Evolutionary conservation across 805 yeast species (phyloP), one percentile per base, ranked within the genome.

Genomic region (Nakazawaea siamensis): DNA sequence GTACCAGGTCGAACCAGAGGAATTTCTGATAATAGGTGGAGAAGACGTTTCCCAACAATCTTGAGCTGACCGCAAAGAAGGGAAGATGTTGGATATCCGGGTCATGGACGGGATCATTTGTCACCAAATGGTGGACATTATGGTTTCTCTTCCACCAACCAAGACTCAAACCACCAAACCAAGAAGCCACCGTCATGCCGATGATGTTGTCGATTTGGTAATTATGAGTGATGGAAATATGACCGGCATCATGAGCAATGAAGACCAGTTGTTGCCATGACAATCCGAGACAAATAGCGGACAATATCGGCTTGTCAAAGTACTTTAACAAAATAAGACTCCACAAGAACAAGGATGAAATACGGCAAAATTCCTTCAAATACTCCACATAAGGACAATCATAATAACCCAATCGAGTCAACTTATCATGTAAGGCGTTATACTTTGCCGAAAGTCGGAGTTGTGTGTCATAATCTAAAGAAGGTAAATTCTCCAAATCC

Each of bases 131-230:
- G 56, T 86, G 96, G n/a, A 86, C 94, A 52, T 86, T 86, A 57
- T 86, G 96, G 55, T 83, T 86, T 34, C 88, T 66, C 48, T 86
- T 87, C 96, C 96, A 86, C 96, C 96, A 86, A 2, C 95, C 94
- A 15, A 85, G 51, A 30, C 94, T 82, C 27, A 86, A 64, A 0
- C 96, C 96, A n/a, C 96, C 96, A 34, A 76, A 57, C 63, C 68
- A 86, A 42, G 83, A 75, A 1, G 95, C 94, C 33, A 86, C 63
- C 2, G 73, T 33, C 54, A 78, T 73, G 1, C 94, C 94, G 38
- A 83, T 64, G 14, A 80, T 52, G 50, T 80, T 86, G 54, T 86
- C 96, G 8, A 73, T 30, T 45, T 77, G 80, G 55, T 80, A 86
- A 47, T 81, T 64, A 52, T 86, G 96, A 0, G 94, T 79, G 34